These are phyloP conservation scores for Fragosphaeria purpurea DNA, from an alignment of 2,329 filamentous ascomycete species.

Conservation along the genomic window DNA sequence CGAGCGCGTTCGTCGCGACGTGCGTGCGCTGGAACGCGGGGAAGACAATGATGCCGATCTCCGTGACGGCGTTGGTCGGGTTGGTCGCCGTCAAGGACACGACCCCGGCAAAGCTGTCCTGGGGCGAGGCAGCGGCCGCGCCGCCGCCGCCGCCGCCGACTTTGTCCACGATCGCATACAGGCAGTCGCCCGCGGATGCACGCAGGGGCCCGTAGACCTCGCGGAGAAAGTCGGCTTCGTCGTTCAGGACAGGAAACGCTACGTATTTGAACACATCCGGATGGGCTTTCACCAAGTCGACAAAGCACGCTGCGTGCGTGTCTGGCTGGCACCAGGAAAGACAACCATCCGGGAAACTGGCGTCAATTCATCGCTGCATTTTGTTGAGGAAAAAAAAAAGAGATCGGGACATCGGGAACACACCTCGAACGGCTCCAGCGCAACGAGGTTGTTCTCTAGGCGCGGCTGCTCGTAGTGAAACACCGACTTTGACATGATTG, in stretches of 20 bases:
- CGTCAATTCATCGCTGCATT: background rate
- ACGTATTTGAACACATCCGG: slow-evolving; percentile 1
- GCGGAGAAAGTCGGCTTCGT: background rate
- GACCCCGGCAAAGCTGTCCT: background rate
- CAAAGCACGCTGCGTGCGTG: background rate
- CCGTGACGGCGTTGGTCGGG: background rate
- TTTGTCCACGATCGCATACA: slow-evolving; percentile 3
- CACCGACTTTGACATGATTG: background rate
- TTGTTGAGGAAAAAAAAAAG: background rate
- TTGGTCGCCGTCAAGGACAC: background rate
- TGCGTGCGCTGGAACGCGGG: slow-evolving; percentile 7
- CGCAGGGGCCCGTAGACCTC: slow-evolving; percentile 1
- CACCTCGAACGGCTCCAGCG: slow-evolving; percentile 5
- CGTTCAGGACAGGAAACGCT: background rate
- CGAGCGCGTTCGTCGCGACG: slow-evolving; percentile 4
- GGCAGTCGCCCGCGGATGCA: background rate
- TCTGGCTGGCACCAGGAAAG: background rate
- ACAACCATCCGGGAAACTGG: no score
- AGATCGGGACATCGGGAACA: background rate
- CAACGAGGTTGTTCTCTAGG: slow-evolving; percentile 2
- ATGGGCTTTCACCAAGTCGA: background rate
- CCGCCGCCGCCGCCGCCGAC: background rate
- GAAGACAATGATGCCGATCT: slow-evolving; percentile 7
- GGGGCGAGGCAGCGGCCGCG: background rate
- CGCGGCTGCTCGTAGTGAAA: slow-evolving; percentile 4